Evolutionary conservation across 1,139 yeast genomes (phyloP), one percentile per base, ranked within the genome.

Genomic region (Yamadazyma trypodendri): DNA sequence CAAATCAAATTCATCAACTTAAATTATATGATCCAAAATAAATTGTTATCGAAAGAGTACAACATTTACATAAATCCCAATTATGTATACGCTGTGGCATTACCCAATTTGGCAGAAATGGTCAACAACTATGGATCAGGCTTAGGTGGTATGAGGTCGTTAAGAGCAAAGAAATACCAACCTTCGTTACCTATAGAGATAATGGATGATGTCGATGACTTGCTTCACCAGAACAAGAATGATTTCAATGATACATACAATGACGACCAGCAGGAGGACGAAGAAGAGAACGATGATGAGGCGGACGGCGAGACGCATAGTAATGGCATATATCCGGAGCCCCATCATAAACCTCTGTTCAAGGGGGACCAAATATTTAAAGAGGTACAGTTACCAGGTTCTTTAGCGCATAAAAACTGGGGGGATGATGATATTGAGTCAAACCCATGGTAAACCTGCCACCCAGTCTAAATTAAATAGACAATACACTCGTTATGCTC

Each of bases 111-210:
- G 14, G 60, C 74, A 1, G 89, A 83, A 54, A 55, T 84, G 44
- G 68, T 83, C 15, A 77, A 68, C 42, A 68, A 67, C 34, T 84
- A 79, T 54, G 86, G 88, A 1, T 69, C 81, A 1, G 86, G 85
- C 3, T 54, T 75, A 16, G 82, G 81, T 3, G 81, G 81, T 1
- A 59, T 74, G 3, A 61, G 70, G 33, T 64, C 68, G 32, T 62
- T 65, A 31, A 58, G 72, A 35, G 68, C 79, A 23, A 64, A 65
- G 44, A 63, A 75, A 40, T 79, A 66, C 50, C 84, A 79, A 52
- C 92, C 94, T 2, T 63, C 76, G 16, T 59, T 84, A 37, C 86
- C 89, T 0, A 60, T 77, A 21, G 70, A 68, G 6, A 61, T 83
- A 3, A 60, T 78, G 41, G 94, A 84, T 54, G 78, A 72, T 34